phyloP scores from a whole-genome alignment of 2,329 filamentous ascomycete genomes.

The Fusarium lyarnte region DNA sequence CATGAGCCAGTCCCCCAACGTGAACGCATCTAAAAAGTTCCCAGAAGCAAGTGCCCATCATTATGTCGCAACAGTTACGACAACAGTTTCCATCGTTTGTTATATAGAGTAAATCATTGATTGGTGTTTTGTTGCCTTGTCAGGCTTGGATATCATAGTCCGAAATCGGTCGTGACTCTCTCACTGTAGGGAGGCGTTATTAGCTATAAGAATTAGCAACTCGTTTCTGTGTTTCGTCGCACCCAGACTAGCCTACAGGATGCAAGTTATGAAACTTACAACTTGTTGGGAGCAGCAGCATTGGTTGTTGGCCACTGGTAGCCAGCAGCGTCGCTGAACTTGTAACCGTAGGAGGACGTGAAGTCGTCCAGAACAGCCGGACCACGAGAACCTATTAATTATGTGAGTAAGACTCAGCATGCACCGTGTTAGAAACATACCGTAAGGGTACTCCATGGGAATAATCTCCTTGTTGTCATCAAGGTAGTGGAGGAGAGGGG shows the following conservation, averaged over 20 bases:
- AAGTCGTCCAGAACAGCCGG: constrained; percentile 98
- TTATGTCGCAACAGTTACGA: constrained; percentile 34
- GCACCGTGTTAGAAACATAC: constrained; percentile 58
- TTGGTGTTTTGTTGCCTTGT: constrained; percentile 19
- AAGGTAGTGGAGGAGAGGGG: constrained; percentile 94
- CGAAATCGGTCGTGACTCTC: constrained; percentile 32
- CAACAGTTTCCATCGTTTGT: constrained; percentile 26
- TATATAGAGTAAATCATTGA: constrained; percentile 34
- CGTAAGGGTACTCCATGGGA: constrained; percentile 99
- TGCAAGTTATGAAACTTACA: constrained; percentile 65
- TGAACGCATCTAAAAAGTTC: constrained; percentile 36
- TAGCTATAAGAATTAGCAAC: constrained; percentile 40
- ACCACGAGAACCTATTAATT: constrained; percentile 84
- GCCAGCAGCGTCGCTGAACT: constrained; percentile 95
- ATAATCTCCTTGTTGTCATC: constrained; percentile 99
- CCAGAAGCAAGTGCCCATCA: constrained; percentile 34
- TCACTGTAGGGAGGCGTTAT: constrained; percentile 27
- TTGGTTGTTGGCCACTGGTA: constrained; percentile 93
- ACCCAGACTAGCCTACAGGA: constrained; percentile 23
- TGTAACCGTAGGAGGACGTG: constrained; percentile 97
- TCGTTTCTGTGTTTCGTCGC: background rate
- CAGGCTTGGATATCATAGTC: constrained; percentile 34
- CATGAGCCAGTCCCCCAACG: constrained; percentile 23
- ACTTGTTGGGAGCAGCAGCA: constrained; percentile 75
- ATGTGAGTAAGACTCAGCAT: background rate